A percentile compares a stretch with the other conserved stretches of the same genome.
Evolutionary conservation across 306 rosid genomes (phyloP).

Genomic region (Glycyrrhiza uralensis): DNA sequence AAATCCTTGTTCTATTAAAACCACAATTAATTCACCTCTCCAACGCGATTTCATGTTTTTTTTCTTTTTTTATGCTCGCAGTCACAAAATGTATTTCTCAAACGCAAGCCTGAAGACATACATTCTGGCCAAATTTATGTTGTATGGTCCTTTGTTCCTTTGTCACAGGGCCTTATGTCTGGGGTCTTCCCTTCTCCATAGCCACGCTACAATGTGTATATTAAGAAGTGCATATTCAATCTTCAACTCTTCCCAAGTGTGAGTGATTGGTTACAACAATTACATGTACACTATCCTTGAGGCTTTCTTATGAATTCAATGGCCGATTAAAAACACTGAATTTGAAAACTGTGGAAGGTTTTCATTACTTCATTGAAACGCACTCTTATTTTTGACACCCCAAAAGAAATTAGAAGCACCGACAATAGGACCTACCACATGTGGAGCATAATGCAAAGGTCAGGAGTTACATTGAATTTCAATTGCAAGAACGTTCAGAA

Average conservation of each 20-base stretch:
- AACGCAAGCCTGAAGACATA: slow-evolving; percentile 11
- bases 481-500: neutral
- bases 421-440: neutral
- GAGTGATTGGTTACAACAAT: neutral
- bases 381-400: neutral
- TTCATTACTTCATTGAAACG: neutral
- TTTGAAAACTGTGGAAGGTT: neutral
- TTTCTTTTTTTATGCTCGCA: neutral
- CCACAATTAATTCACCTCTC: slow-evolving; percentile 8
- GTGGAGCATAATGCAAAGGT: neutral
- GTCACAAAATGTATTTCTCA: slow-evolving; percentile 25
- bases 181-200: neutral
- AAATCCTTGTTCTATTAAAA: slow-evolving; percentile 5
- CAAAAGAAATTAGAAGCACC: neutral
- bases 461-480: neutral
- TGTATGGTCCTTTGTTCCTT: neutral
- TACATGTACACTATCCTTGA: neutral
- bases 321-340: neutral
- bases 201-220: neutral
- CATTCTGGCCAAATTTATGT: neutral
- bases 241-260: neutral
- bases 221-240: neutral
- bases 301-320: neutral
- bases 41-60: neutral
- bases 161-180: neutral